Evolutionary conservation across 371 early-diverging fungal genomes (phyloP).

Genomic region (Entomophthora muscae): DNA sequence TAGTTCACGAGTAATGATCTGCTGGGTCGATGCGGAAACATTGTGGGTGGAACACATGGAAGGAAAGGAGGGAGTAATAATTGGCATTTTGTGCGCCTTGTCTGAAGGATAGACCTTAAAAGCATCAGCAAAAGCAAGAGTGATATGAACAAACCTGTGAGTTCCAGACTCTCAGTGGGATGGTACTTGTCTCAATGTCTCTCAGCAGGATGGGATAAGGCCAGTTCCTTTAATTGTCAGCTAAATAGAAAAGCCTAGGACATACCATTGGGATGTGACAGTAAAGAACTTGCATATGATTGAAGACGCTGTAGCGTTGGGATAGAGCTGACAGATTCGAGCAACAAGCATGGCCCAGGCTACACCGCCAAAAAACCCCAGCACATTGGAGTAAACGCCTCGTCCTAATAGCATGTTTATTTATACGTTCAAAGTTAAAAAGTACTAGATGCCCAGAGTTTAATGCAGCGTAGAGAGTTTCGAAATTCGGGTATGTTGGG

Average conservation of each 20-base stretch:
- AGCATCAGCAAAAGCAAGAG: background rate
- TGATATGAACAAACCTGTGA: too few relatives aligned
- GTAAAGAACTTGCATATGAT: conserved; percentile 87
- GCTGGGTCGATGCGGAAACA: conserved; percentile 80
- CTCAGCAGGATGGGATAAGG: conserved; percentile 94
- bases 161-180: conserved; percentile 95
- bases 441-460: conserved; percentile 82
- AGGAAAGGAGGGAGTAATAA: conserved; percentile 99
- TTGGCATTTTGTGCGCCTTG: conserved; percentile 91
- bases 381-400: conserved; percentile 88
- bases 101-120: conserved; percentile 68
- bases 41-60: conserved; percentile 99
- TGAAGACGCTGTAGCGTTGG: conserved; percentile 75
- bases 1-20: conserved; percentile 76
- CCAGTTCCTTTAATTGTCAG: conserved; percentile 46
- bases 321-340: conserved; percentile 94
- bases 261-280: conserved; percentile 74
- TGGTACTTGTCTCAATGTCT: conserved; percentile 78
- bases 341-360: conserved; percentile 99
- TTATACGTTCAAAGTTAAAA: background rate
- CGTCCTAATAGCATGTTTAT: conserved; percentile 22
- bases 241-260: background rate
- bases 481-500: conserved; percentile 86
- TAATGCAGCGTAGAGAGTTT: conserved; percentile 85
- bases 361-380: conserved; percentile 99